Evolutionary conservation across 495 filamentous ascomycete genomes (phyloP).

Genomic region (Aspergillus leporis): DNA sequence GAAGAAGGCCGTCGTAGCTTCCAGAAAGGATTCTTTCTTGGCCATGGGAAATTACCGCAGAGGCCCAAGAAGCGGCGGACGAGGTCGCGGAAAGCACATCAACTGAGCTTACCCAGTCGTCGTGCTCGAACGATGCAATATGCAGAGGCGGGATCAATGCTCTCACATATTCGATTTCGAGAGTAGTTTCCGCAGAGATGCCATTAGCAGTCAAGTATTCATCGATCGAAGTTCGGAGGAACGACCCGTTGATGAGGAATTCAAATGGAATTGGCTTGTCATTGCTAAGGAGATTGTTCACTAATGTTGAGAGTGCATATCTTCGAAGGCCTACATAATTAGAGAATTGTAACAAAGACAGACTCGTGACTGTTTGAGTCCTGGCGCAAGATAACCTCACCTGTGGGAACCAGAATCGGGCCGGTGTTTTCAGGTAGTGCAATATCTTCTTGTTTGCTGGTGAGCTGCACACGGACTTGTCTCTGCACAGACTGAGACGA

Average conservation of each 20-base stretch:
- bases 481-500: conserved; percentile 36
- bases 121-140: conserved; percentile 86
- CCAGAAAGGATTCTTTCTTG: conserved; percentile 79
- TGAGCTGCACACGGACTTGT: conserved; percentile 63
- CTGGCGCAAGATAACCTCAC: conserved; percentile 42
- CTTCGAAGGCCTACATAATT: conserved; percentile 68
- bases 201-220: conserved; percentile 84
- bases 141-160: conserved; percentile 84
- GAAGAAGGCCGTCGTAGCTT: conserved; percentile 83
- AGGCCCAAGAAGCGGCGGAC: conserved; percentile 58
- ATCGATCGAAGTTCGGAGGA: conserved; percentile 84
- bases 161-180: conserved; percentile 90
- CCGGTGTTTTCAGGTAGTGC: conserved; percentile 61
- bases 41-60: conserved; percentile 40
- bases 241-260: conserved; percentile 89
- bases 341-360: background rate
- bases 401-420: conserved; percentile 63
- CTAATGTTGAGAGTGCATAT: conserved; percentile 87
- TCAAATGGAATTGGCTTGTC: conserved; percentile 86
- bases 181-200: conserved; percentile 79
- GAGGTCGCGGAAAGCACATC: conserved; percentile 75
- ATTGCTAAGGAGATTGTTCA: conserved; percentile 85
- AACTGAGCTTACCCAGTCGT: conserved; percentile 95
- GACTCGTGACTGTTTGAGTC: background rate
- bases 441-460: conserved; percentile 58